phyloP scores from a whole-genome alignment of 805 yeast genomes.

The Nakazawaea wickerhamii region DNA sequence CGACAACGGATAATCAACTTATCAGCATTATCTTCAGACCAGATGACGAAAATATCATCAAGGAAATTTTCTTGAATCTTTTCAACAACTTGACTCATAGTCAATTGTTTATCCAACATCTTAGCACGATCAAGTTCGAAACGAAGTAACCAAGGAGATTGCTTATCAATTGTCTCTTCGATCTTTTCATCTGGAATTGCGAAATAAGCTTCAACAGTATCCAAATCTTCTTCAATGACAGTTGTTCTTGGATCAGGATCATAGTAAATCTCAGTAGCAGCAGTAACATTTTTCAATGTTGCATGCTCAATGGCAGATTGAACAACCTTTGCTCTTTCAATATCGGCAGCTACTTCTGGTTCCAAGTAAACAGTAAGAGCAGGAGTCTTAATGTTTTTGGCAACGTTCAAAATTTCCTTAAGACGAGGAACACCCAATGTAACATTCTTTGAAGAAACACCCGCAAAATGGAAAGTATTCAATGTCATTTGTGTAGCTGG shows the following conservation, averaged over 20 bases:
- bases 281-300: conserved; percentile 86
- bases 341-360: conserved; percentile 75
- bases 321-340: conserved; percentile 89
- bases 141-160: conserved; percentile 97
- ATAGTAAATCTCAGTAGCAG: conserved; percentile 95
- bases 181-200: conserved; percentile 97
- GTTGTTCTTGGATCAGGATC: conserved; percentile 98
- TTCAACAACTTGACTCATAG: conserved; percentile 98
- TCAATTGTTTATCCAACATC: conserved; percentile 95
- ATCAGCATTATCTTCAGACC: conserved; percentile 99
- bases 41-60: conserved; percentile 92
- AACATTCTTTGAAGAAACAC: conserved; percentile 94
- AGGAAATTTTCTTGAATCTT: conserved; percentile 89
- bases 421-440: conserved; percentile 97
- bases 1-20: conserved; percentile 96
- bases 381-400: conserved; percentile 99
- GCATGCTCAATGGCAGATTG: conserved; percentile 98
- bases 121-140: conserved; percentile 96
- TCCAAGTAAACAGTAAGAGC: conserved; percentile 91
- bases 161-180: conserved; percentile 88
- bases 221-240: conserved; percentile 94
- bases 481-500: conserved; percentile 98
- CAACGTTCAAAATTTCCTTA: conserved; percentile 96
- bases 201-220: conserved; percentile 94
- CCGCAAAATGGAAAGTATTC: conserved; percentile 96